A percentile compares a stretch with the other conserved stretches of the same genome.
Evolutionary conservation across 768 basidiomycete genomes (phyloP).

Genomic region (Pulveroboletus sp.): DNA sequence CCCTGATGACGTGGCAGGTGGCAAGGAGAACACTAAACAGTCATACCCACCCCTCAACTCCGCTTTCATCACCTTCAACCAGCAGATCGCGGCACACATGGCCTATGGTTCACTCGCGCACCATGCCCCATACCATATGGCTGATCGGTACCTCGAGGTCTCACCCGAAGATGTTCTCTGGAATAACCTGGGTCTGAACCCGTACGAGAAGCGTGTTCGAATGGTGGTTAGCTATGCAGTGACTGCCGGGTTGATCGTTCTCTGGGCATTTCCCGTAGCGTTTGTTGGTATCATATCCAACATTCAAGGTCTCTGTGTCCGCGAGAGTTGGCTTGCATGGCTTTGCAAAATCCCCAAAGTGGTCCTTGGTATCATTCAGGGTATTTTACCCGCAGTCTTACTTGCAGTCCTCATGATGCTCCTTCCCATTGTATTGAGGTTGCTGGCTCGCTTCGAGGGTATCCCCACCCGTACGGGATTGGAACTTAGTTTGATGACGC

Average conservation of each 20-base stretch:
- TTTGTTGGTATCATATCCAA: slow-evolving; percentile 88
- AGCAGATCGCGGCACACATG: slow-evolving; percentile 90
- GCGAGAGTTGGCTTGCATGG: slow-evolving; percentile 75
- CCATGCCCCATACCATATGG: slow-evolving; percentile 82
- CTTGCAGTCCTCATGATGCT: slow-evolving; percentile 91
- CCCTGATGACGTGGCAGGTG: slow-evolving; percentile 23
- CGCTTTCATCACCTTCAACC: slow-evolving; percentile 87
- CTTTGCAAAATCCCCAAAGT: slow-evolving; percentile 62
- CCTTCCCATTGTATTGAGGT: slow-evolving; percentile 75
- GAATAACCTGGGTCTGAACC: slow-evolving; percentile 84
- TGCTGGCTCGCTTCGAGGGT: slow-evolving; percentile 83
- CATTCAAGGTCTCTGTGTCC: slow-evolving; percentile 60
- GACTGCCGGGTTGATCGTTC: slow-evolving; percentile 75
- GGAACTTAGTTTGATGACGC: slow-evolving; percentile 87
- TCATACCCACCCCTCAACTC: slow-evolving; percentile 60
- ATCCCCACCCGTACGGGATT: slow-evolving; percentile 79
- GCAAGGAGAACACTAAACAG: slow-evolving; percentile 14
- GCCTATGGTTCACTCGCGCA: slow-evolving; percentile 71
- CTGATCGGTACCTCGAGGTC: slow-evolving; percentile 71
- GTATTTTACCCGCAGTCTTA: slow-evolving; percentile 82
- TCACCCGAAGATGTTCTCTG: slow-evolving; percentile 89
- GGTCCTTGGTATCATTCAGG: slow-evolving; percentile 80
- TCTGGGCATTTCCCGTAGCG: slow-evolving; percentile 86
- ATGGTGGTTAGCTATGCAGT: slow-evolving; percentile 62
- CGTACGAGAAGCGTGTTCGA: slow-evolving; percentile 77